These are phyloP conservation scores for Brettanomyces sp. DNA, from an alignment of 805 yeast genomes.

Conservation along the genomic window DNA sequence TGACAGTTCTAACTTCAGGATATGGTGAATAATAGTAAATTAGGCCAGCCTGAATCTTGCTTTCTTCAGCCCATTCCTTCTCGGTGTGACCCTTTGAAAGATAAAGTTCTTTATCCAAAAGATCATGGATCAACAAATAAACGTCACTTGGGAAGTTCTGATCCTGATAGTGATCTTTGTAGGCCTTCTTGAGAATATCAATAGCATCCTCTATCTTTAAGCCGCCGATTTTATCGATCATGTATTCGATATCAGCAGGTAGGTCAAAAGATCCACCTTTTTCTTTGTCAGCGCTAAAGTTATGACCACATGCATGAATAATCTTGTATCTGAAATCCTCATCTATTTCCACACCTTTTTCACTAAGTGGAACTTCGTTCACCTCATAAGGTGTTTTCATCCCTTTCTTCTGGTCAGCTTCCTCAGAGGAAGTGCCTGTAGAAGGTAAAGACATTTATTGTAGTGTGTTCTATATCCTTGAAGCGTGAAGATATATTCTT, in stretches of 20 bases:
- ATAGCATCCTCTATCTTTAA: neutral
- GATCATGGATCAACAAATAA: neutral
- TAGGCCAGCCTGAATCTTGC: constrained; percentile 25
- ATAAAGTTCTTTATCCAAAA: neutral
- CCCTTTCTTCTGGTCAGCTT: neutral
- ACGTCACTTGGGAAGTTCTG: neutral
- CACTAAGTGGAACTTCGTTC: neutral
- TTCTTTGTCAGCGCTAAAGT: neutral
- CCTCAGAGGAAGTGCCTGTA: too few relatives aligned
- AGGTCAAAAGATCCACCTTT: neutral
- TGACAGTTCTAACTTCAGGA: constrained; percentile 59
- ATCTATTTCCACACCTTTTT: neutral
- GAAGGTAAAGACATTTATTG: too few relatives aligned
- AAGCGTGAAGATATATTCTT: too few relatives aligned
- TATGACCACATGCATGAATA: neutral
- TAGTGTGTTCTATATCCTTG: too few relatives aligned
- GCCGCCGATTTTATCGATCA: neutral
- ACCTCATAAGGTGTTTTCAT: neutral
- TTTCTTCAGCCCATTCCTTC: constrained; percentile 11
- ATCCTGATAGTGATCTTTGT: constrained; percentile 1
- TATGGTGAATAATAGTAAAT: constrained; percentile 36
- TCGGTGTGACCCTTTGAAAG: neutral
- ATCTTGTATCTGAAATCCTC: neutral
- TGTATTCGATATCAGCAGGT: neutral
- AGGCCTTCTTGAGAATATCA: neutral